Base-by-base conservation (phyloP, 371 early-diverging fungal genomes). In the Apophysomyces ossiformis region DNA sequence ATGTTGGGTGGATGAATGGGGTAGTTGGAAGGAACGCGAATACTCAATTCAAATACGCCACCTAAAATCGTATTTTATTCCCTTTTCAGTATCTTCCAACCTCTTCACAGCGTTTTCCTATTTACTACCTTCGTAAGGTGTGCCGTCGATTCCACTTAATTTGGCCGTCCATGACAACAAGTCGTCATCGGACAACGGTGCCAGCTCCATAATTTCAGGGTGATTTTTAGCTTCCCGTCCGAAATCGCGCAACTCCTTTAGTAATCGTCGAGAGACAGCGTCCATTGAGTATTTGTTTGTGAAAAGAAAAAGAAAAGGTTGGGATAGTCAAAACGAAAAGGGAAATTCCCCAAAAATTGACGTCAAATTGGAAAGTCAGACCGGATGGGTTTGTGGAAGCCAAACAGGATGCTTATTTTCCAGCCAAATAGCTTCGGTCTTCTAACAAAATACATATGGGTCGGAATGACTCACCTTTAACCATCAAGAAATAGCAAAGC, bases 81-180 rank as follows among this genome's bases (percentile, higher is more conserved):
- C 54, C 4, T 63, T 35, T 32, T 1, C 7, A 7, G 5, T 12
- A 39, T 38, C 1, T 26, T 26, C 32, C 32, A 26, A 26, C 2
- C 32, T 26, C 2, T 26, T 3, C 32, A 26, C 3, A 26, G 32
- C 2, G 32, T 26, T 26, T 2, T 26, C 3, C 32, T 26, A 1
- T 26, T 26, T 26, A 26, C 32, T 64, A 86, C 88, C 89, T 76
- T 92, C 89, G 72, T 97, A 99, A 5, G 96, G 91, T 45, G 96
- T 91, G 56, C 90, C 94, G 7, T 78, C 68, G 7, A 94, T 90
- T 7, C 97, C 97, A 3, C 82, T 82, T 46, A 99, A 70, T 57
- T 89, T 82, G 5, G 96, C 99, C 43, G 83, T 83, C 99, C 99
- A 99, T 26, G 79, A 76, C 39, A 93, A 83, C 35, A 99, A 78